Percentiles rank a stretch among this genome's conserved stretches.
These are phyloP conservation scores for Colletotrichum gigasporum DNA, from an alignment of 2,329 filamentous ascomycete genomes.

Conservation along the genomic window DNA sequence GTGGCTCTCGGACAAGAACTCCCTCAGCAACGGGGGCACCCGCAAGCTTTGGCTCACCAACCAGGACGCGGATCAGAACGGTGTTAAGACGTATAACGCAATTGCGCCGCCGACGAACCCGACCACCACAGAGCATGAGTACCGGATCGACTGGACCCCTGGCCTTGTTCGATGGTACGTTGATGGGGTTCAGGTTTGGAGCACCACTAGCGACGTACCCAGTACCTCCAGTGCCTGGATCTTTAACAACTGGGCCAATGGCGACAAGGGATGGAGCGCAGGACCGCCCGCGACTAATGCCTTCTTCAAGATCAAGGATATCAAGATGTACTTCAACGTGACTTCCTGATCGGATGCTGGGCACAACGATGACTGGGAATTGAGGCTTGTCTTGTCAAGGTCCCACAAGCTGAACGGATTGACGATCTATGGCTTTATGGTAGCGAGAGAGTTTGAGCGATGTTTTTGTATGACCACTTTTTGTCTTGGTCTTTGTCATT, in stretches of 20 bases:
- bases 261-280: conserved; percentile 39
- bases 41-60: conserved; percentile 40
- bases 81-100: conserved; percentile 16
- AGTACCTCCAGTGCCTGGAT: conserved; percentile 37
- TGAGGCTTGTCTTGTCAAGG: too few relatives aligned
- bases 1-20: conserved; percentile 40
- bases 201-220: conserved; percentile 38
- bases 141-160: conserved; percentile 41
- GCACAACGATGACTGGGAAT: too few relatives aligned
- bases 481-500: too few relatives aligned
- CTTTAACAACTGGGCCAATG: conserved; percentile 44
- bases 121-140: conserved; percentile 40
- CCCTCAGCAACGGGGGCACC: conserved; percentile 35
- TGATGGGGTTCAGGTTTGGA: conserved; percentile 37
- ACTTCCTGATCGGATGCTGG: too few relatives aligned
- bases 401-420: too few relatives aligned
- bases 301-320: conserved; percentile 8
- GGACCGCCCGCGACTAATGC: conserved; percentile 38
- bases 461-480: too few relatives aligned
- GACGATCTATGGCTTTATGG: too few relatives aligned
- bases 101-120: conserved; percentile 34
- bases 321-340: conserved; percentile 41
- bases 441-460: too few relatives aligned
- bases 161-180: conserved; percentile 36
- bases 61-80: conserved; percentile 37